Evolutionary conservation across 176 grass and related monocot species (phyloP).

Genomic region (Alopecurus myosuroides): DNA sequence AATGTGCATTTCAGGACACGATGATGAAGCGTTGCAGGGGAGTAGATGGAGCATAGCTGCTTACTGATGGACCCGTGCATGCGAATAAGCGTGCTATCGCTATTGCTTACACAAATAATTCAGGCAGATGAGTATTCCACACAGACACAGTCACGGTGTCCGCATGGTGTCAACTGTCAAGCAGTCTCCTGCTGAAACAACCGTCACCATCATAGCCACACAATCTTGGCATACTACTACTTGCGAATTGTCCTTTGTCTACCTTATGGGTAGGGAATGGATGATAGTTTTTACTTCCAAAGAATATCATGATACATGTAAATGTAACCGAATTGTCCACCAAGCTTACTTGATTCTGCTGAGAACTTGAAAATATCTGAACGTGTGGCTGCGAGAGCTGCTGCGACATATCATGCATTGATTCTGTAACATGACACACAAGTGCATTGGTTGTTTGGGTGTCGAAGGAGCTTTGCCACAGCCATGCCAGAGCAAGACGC

Average conservation of each 20-base stretch:
- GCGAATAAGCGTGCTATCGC: not conserved
- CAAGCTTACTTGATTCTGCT: not conserved
- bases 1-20: conserved; percentile 23
- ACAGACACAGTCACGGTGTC: not conserved
- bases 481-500: not conserved
- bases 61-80: not conserved
- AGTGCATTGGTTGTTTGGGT: not conserved
- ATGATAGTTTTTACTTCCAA: not conserved
- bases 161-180: too few species aligned
- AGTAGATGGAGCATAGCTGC: conserved; percentile 22
- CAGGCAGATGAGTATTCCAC: not conserved
- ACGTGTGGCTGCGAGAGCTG: not conserved
- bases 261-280: too few species aligned
- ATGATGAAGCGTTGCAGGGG: conserved; percentile 4
- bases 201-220: not conserved
- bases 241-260: not conserved
- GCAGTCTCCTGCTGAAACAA: not conserved
- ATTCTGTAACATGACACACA: not conserved
- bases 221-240: not conserved
- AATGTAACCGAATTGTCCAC: not conserved
- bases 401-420: not conserved
- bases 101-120: not conserved
- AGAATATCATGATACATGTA: not conserved
- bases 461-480: not conserved
- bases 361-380: not conserved